Base-by-base conservation (phyloP, 2,329 filamentous ascomycete species). In the Colletotrichum shisoi region DNA sequence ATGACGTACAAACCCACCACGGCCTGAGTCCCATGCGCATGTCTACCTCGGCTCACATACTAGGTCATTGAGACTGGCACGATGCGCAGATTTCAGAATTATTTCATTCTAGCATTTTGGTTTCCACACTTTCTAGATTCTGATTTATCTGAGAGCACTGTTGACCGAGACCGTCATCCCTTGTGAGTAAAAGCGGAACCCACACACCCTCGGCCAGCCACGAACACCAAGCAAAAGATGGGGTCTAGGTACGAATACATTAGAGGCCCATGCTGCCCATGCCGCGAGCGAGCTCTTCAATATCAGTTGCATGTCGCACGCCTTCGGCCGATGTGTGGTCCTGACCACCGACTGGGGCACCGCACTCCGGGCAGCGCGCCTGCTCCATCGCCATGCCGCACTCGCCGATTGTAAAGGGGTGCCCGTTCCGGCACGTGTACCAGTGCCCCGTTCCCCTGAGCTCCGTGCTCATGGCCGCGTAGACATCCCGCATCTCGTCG, bases 311-410 rank as follows among this genome's bases (percentile, higher is more conserved):
- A 49, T 72, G 78, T 13, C 73, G 78, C 2, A 89, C 86, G 2
- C 88, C 88, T 15, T 73, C 77, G 0, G 78, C 82, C n/a, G 82
- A 67, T 9, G 9, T 60, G 73, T 90, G 87, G 45, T 81, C 11
- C 52, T 71, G 72, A 0, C 89, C 89, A 2, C 88, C 89, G 37
- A 91, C 82, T 0, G 75, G 68, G 1, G 80, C 80, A 2, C 80
- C 83, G 70, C 89, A 92, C 69, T 91, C 83, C 0, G 89, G 88
- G 70, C 90, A 92, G 2, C 74, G 74, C 1, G 88, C 83, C 19
- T 72, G 62, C 73, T 91, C 68, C 86, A 90, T 89, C 0, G 89
- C 85, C 81, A 87, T 85, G 1, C 88, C 88, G 71, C 88, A 90
- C 67, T 91, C 86, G 0, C 87, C 88, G 39, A 91, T 81, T 0